Conservation (phyloP, 352 stramenopile genomes). For the Pythium chondricola region DNA sequence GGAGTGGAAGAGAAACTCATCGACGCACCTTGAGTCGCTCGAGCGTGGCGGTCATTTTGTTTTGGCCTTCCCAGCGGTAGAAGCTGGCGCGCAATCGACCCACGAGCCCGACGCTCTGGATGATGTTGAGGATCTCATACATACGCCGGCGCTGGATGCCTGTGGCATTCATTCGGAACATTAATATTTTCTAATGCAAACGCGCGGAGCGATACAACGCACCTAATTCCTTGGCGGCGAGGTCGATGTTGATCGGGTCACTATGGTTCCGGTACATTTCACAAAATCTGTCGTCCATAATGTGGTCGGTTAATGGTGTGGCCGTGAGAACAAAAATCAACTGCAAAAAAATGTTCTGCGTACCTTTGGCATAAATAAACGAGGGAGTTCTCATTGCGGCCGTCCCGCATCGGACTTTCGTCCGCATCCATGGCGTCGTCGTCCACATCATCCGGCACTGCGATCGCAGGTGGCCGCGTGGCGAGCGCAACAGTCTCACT, state of each 20-base stretch:
- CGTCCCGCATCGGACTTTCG: slow-evolving; percentile 20
- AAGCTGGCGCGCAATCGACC: slow-evolving; percentile 23
- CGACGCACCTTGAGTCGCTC: slow-evolving; percentile 28
- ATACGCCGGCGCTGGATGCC: slow-evolving; percentile 29
- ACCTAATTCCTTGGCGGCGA: slow-evolving; percentile 27
- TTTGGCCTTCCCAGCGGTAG: slow-evolving; percentile 28
- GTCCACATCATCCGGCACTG: slow-evolving; percentile 10
- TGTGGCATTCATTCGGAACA: no score
- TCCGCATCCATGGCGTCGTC: slow-evolving; percentile 18
- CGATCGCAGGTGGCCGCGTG: slow-evolving; percentile 12
- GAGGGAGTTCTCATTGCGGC: slow-evolving; percentile 27
- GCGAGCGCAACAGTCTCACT: slow-evolving; percentile 5
- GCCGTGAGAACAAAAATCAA: no score
- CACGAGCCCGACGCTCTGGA: slow-evolving; percentile 31
- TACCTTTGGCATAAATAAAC: slow-evolving; percentile 23
- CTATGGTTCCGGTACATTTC: slow-evolving; percentile 25
- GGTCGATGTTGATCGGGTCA: slow-evolving; percentile 33
- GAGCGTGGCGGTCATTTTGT: slow-evolving; percentile 23
- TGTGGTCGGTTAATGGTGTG: no score
- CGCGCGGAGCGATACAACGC: no score
- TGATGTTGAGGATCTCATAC: slow-evolving; percentile 41
- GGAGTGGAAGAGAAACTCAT: no score
- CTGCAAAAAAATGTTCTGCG: no score
- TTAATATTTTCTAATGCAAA: no score
- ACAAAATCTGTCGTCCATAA: no score